phyloP scores from a whole-genome alignment of 345 rosid species.

The Ailanthus altissimus region DNA sequence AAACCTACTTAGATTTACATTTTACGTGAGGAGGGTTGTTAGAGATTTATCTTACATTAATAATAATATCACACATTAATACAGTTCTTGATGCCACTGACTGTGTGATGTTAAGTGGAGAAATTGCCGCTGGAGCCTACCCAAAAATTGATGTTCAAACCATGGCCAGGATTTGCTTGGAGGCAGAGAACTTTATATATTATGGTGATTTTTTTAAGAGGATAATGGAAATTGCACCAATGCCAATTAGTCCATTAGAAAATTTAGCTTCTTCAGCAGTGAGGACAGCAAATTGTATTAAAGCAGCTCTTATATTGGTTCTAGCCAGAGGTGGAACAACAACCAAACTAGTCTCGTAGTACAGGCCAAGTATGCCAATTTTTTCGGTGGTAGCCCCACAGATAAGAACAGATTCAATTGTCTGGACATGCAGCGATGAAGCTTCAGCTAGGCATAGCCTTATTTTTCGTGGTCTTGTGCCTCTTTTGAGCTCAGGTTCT shows the following conservation, averaged over 20 bases:
- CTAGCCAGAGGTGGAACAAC: slow-evolving; percentile 60
- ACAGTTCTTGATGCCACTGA: slow-evolving; percentile 77
- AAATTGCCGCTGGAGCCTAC: slow-evolving; percentile 73
- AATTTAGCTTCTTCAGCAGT: slow-evolving; percentile 64
- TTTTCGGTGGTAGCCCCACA: slow-evolving; percentile 54
- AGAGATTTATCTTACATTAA: no score
- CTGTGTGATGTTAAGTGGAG: slow-evolving; percentile 81
- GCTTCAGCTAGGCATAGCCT: slow-evolving; percentile 63
- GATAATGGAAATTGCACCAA: slow-evolving; percentile 40
- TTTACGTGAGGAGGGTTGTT: no score
- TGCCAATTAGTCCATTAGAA: slow-evolving; percentile 60
- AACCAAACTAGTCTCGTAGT: slow-evolving; percentile 56
- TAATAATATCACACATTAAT: no score
- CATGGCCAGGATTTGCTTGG: slow-evolving; percentile 67
- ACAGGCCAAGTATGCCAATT: slow-evolving; percentile 63
- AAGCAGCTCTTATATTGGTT: slow-evolving; percentile 56
- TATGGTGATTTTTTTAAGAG: slow-evolving; percentile 51
- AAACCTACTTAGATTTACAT: no score
- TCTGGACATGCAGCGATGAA: slow-evolving; percentile 50
- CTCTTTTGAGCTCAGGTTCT: slow-evolving; percentile 51
- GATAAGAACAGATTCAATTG: slow-evolving; percentile 49
- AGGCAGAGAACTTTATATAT: slow-evolving; percentile 56
- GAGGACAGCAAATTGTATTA: slow-evolving; percentile 41
- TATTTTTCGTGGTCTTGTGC: slow-evolving; percentile 54
- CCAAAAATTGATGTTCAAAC: slow-evolving; percentile 52